Base-by-base conservation (phyloP, 2,329 filamentous ascomycete species). In the Fusarium proliferatum region DNA sequence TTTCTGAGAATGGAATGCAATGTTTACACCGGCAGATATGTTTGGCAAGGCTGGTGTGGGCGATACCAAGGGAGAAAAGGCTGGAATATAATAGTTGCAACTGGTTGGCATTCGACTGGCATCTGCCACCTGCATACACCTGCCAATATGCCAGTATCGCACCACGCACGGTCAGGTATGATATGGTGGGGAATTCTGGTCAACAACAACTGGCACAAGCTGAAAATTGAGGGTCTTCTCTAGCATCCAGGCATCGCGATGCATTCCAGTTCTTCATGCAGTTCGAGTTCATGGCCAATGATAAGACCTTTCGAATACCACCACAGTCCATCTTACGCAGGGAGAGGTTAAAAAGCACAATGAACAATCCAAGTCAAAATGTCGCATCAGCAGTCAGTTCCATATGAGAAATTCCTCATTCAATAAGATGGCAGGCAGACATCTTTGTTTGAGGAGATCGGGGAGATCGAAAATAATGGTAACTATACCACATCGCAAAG, bases 1-100 rank as follows among this genome's bases (percentile, higher is more conserved):
- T 57, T 64, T 55, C 64, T 45, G 61, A 64, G 49, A 48, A 56
- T 69, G 78, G 77, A 80, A 80, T 80, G 79, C 74, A 79, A 79
- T 80, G 71, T 78, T 78, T 77, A 77, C 74, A 67, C 68, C 58
- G 71, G 69, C 55, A 61, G 75, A 72, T 59, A 68, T 72, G 68
- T 74, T 76, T 71, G 56, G 71, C 51, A 74, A 73, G 75, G 77
- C 71, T 79, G 77, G 72, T 63, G 46, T 45, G 28, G 39, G 21
- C 30, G 56, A 41, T 63, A 17, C 33, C 51, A 75, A 74, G 73
- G 76, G 71, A 77, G 73, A 62, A 51, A 64, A 72, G 55, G 62
- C 63, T 58, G 68, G 66, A 67, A 72, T 73, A 69, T 52, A 36
- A 70, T 64, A 57, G 42, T 74, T 71, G 64, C 56, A 49, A 58